Evolutionary conservation across 805 yeast genomes (phyloP).

Genomic region (Maudiozyma bulderi): DNA sequence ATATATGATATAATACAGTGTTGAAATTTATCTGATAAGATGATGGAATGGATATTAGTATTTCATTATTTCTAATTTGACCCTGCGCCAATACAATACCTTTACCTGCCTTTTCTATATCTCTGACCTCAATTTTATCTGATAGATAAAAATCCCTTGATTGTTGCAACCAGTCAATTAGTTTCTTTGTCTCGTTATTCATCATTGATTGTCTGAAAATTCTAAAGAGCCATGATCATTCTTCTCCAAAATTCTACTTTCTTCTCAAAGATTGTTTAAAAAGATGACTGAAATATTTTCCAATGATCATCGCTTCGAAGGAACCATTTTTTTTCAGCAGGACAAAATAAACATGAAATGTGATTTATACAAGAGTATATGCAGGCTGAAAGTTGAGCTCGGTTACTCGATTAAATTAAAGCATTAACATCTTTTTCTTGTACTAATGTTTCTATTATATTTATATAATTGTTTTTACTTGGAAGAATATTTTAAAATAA

Average conservation of each 20-base stretch:
- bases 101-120: constrained; percentile 46
- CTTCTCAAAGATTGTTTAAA: too few relatives aligned
- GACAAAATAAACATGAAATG: too few relatives aligned
- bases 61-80: constrained; percentile 33
- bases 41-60: constrained; percentile 48
- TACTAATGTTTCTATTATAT: not conserved
- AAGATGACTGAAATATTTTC: too few relatives aligned
- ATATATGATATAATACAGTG: constrained; percentile 40
- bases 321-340: too few relatives aligned
- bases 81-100: constrained; percentile 41
- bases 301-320: too few relatives aligned
- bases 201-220: not conserved
- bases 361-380: too few relatives aligned
- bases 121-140: constrained; percentile 33
- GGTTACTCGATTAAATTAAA: too few relatives aligned
- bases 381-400: too few relatives aligned
- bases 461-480: not conserved
- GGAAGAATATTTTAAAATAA: constrained; percentile 1
- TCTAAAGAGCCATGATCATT: not conserved
- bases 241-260: too few relatives aligned
- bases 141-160: constrained; percentile 29
- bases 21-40: constrained; percentile 49
- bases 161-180: constrained; percentile 29
- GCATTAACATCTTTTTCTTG: not conserved
- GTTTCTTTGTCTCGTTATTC: constrained; percentile 7